These are phyloP conservation scores for Gossypium mustelinum DNA, from an alignment of 345 rosid genomes.

Conservation along the genomic window DNA sequence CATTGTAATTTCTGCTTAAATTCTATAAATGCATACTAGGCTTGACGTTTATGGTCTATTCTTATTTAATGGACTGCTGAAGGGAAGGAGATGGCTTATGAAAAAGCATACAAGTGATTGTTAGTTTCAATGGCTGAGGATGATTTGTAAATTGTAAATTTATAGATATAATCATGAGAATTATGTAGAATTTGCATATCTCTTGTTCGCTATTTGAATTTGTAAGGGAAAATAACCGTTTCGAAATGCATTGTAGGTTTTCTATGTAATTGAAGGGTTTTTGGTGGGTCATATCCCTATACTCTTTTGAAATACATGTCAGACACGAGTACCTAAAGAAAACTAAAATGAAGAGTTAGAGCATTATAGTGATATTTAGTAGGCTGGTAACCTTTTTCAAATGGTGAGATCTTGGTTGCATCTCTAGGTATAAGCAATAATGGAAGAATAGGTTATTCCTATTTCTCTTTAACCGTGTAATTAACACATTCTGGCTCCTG, in stretches of 20 bases:
- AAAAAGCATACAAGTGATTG: not conserved
- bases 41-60: not conserved
- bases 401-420: not conserved
- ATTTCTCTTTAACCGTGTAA: not conserved
- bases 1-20: not conserved
- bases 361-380: not conserved
- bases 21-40: not conserved
- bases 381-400: not conserved
- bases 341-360: not conserved
- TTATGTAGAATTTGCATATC: not conserved
- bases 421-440: not conserved
- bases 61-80: not conserved
- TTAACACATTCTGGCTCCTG: not conserved
- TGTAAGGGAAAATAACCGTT: not conserved
- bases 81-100: slow-evolving; percentile 1
- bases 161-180: not conserved
- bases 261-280: not conserved
- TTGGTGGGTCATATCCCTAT: not conserved
- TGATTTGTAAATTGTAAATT: not conserved
- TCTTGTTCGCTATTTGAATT: not conserved
- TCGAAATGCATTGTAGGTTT: not conserved
- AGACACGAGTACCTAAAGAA: not conserved
- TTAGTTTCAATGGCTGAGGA: not conserved
- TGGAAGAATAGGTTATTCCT: not conserved
- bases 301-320: not conserved